phyloP scores from a whole-genome alignment of 2,329 filamentous ascomycete genomes.

The Cercospora zeae-maydis region DNA sequence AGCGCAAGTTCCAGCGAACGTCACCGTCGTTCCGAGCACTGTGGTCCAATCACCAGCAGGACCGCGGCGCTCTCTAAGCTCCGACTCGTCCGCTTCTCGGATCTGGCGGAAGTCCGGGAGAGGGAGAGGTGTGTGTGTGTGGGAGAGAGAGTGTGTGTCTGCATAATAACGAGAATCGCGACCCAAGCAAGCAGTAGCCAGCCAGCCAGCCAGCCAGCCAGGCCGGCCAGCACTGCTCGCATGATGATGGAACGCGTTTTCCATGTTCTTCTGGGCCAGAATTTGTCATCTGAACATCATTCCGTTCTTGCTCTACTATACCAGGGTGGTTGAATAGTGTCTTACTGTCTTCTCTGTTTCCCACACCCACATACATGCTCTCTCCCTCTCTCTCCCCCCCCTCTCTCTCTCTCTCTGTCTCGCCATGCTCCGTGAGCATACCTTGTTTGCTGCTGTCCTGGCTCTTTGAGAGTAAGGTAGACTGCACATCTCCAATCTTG shows the following conservation, averaged over 20 bases:
- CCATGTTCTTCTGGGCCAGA: background rate
- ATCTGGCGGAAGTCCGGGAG: slow-evolving; percentile 4
- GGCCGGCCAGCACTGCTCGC: background rate
- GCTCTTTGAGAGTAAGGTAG: background rate
- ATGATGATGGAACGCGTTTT: too few relatives aligned
- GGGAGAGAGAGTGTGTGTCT: background rate
- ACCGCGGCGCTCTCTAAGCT: background rate
- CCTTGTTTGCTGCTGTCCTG: background rate
- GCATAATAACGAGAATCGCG: background rate
- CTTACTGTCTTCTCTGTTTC: background rate
- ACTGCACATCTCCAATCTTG: too few relatives aligned
- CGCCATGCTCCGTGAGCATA: background rate
- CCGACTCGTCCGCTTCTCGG: slow-evolving; percentile 1
- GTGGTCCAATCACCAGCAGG: background rate
- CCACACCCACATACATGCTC: too few relatives aligned
- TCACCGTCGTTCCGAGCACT: background rate
- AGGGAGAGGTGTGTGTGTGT: too few relatives aligned
- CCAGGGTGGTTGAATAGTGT: background rate
- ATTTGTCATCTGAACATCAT: slow-evolving; percentile 4
- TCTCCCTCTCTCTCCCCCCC: background rate
- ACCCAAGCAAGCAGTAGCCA: background rate
- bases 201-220: background rate
- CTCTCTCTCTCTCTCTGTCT: background rate
- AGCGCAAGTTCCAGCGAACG: background rate
- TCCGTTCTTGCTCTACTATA: background rate